Base-by-base conservation (phyloP, 345 rosid genomes). In the Ceriops tagal region DNA sequence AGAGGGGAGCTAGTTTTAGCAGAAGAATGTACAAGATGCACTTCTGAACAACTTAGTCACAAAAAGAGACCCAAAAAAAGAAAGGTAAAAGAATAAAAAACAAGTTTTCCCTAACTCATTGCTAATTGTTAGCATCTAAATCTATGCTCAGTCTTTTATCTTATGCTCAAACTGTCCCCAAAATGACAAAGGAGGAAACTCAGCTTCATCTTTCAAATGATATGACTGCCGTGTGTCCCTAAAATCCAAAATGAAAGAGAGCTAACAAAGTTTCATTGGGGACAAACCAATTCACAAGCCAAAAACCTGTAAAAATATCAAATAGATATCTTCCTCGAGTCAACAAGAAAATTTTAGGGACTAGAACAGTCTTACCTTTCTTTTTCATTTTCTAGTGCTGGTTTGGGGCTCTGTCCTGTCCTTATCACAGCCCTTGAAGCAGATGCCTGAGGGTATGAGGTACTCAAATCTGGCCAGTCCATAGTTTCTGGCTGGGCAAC, bases 181-280 rank as follows among this genome's bases (percentile, higher is more conserved):
- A 15, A 37, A 20, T n/a, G 71, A 56, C 24, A 81, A 57, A 39
- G 79, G 81, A 68, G 81, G 81, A 59, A 77, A 81, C 66, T 81
- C 81, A 8, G 8, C 70, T 39, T 81, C 79, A 72, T 77, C 69
- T 63, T 62, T 62, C 18, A 81, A 68, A 62, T 69, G 81, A 71
- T 74, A 81, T 20, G 65, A 58, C 56, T 56, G 58, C 62, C 31
- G 58, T 26, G 24, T 65, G 43, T 1, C 64, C 62, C 81, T 77
- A 62, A 13, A 60, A 70, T 56, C 70, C 57, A 66, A 63, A 39
- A 66, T 56, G 21, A 61, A 21, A 53, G 19, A 46, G 3, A 57
- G 57, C 34, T 21, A 56, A 5, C 34, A 15, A 46, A 55, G 51
- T 49, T 30, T 7, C 62, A 22, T 32, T 21, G 13, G 3, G 18